phyloP scores from a whole-genome alignment of 1,284 basidiomycete species.

The Sphagnurus paluster region DNA sequence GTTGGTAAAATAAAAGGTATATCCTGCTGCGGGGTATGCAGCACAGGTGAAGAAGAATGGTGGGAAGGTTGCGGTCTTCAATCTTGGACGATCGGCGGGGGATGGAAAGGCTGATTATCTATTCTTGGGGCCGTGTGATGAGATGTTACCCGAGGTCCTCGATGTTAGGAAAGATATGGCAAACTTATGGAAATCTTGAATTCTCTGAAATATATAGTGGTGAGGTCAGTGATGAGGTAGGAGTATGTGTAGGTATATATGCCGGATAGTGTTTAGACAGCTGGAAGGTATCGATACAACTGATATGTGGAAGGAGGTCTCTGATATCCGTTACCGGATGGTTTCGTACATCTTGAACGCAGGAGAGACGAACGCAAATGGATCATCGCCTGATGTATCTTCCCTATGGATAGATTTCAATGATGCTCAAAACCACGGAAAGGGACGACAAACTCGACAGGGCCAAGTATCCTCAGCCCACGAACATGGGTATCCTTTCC shows the following conservation, averaged over 20 bases:
- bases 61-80: conserved; percentile 53
- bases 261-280: neutral
- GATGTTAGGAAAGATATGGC: conserved; percentile 10
- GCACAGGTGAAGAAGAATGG: conserved; percentile 29
- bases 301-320: neutral
- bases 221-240: too few species aligned
- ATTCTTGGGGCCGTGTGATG: conserved; percentile 47
- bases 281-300: neutral
- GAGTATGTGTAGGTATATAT: neutral
- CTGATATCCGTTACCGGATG: conserved; percentile 51
- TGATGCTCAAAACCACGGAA: neutral
- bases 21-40: conserved; percentile 34
- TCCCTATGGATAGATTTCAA: conserved; percentile 33
- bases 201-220: too few species aligned
- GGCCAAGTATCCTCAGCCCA: conserved; percentile 84
- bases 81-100: conserved; percentile 41
- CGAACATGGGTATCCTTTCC: conserved; percentile 99
- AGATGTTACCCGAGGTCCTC: conserved; percentile 34
- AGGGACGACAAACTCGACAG: conserved; percentile 66
- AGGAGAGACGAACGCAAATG: conserved; percentile 64
- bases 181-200: conserved; percentile 9
- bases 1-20: conserved; percentile 24
- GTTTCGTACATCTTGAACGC: conserved; percentile 78
- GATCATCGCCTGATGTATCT: conserved; percentile 55
- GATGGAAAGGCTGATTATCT: conserved; percentile 47